Evolutionary conservation across 176 grass and related monocot genomes (phyloP).

Genomic region (Bromus sterilis): DNA sequence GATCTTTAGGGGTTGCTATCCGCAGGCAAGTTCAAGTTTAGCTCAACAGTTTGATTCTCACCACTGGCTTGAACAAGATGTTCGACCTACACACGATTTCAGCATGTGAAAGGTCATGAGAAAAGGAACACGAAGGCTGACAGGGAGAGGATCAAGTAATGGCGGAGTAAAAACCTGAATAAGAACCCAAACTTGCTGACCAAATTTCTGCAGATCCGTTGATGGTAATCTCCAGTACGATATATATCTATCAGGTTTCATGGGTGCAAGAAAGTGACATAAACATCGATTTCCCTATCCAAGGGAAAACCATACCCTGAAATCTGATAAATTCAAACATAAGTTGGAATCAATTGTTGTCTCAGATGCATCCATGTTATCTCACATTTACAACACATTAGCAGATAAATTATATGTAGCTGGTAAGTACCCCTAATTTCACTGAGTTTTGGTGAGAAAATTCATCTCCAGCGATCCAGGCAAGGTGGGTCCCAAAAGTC

Average conservation of each 20-base stretch:
- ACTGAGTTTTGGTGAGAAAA: conserved; percentile 22
- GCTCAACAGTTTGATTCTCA: neutral
- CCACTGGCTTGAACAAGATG: conserved; percentile 16
- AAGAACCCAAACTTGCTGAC: conserved; percentile 74
- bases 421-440: conserved; percentile 43
- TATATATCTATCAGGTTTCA: conserved; percentile 55
- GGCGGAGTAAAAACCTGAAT: conserved; percentile 48
- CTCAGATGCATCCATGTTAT: neutral
- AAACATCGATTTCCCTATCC: conserved; percentile 46
- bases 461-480: conserved; percentile 65
- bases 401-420: neutral
- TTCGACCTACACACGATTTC: conserved; percentile 33
- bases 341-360: neutral
- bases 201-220: conserved; percentile 61
- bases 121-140: neutral
- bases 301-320: conserved; percentile 32
- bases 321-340: conserved; percentile 42
- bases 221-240: conserved; percentile 82
- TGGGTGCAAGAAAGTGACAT: conserved; percentile 57
- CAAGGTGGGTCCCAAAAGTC: conserved; percentile 64
- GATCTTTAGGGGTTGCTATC: neutral
- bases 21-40: conserved; percentile 48
- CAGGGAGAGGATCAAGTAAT: neutral
- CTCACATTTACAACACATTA: neutral
- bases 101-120: conserved; percentile 3